These are phyloP conservation scores for Alternaria rosae DNA, from an alignment of 2,329 filamentous ascomycete species.

Conservation along the genomic window DNA sequence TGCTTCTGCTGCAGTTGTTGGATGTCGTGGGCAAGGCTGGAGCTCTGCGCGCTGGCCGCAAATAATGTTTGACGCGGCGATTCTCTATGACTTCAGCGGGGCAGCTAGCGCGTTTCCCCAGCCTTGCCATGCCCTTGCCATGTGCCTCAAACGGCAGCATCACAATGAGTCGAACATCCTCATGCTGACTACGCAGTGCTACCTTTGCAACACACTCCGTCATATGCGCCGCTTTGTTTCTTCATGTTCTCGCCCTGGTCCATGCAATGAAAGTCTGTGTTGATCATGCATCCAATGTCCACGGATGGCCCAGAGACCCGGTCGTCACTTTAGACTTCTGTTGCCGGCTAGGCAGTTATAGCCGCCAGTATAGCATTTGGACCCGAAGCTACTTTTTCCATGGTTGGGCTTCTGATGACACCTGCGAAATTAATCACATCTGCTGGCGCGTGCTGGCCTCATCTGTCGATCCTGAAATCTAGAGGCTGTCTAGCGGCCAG, in stretches of 20 bases:
- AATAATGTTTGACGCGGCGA: neutral
- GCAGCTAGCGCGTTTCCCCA: constrained; percentile 8
- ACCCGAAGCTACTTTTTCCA: neutral
- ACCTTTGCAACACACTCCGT: neutral
- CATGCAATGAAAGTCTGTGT: neutral
- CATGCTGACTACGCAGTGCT: neutral
- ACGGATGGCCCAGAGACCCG: constrained; percentile 5
- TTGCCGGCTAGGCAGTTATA: neutral
- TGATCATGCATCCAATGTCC: neutral
- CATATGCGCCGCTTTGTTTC: neutral
- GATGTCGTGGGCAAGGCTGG: neutral
- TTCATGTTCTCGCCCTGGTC: neutral
- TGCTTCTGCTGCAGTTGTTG: neutral
- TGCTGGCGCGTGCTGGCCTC: neutral
- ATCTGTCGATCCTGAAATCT: neutral
- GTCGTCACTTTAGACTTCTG: constrained; percentile 3
- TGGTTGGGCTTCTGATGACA: neutral
- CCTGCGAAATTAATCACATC: neutral
- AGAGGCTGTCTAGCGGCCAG: neutral
- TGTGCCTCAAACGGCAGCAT: neutral
- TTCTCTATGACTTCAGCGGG: constrained; percentile 25
- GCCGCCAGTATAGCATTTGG: neutral
- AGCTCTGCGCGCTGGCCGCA: neutral
- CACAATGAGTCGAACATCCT: neutral
- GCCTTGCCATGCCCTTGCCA: neutral